A percentile compares a stretch with the other conserved stretches of the same genome.
These are phyloP conservation scores for Candida adriatica DNA, from an alignment of 805 yeast species.

Conservation along the genomic window DNA sequence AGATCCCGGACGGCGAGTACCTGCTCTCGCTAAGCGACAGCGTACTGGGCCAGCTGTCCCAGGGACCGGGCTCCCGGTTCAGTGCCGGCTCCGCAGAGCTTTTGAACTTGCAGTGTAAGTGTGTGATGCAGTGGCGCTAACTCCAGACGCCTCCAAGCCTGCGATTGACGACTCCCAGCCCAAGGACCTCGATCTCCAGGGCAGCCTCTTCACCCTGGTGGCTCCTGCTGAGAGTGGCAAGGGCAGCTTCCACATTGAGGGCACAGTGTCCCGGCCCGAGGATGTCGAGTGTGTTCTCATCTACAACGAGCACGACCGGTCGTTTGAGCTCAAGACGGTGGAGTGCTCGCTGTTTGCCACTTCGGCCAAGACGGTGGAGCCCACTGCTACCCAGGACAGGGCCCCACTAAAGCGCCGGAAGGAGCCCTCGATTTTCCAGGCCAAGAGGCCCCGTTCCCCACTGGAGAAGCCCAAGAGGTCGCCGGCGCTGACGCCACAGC, in stretches of 20 bases:
- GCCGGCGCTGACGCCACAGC: conserved; percentile 1
- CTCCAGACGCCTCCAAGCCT: conserved; percentile 12
- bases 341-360: conserved; percentile 12
- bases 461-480: conserved; percentile 8
- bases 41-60: conserved; percentile 7
- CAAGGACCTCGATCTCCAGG: conserved; percentile 9
- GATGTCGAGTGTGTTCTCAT: conserved; percentile 20
- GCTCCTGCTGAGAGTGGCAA: conserved; percentile 11
- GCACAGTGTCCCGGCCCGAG: conserved; percentile 6
- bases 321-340: conserved; percentile 15
- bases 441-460: conserved; percentile 20
- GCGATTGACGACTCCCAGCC: conserved; percentile 12
- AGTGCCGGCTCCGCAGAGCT: conserved; percentile 14
- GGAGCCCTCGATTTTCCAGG: conserved; percentile 22
- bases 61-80: conserved; percentile 1
- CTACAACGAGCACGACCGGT: conserved; percentile 11
- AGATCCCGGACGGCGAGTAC: conserved; percentile 23
- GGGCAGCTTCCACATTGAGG: conserved; percentile 13
- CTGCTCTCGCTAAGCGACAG: conserved; percentile 16
- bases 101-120: conserved; percentile 20
- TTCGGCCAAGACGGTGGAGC: conserved; percentile 1
- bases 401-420: conserved; percentile 8
- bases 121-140: conserved; percentile 1
- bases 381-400: conserved; percentile 1
- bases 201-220: conserved; percentile 11